Conservation (phyloP, 1,139 yeast genomes). For the Saccharomyces hybrid region DNA sequence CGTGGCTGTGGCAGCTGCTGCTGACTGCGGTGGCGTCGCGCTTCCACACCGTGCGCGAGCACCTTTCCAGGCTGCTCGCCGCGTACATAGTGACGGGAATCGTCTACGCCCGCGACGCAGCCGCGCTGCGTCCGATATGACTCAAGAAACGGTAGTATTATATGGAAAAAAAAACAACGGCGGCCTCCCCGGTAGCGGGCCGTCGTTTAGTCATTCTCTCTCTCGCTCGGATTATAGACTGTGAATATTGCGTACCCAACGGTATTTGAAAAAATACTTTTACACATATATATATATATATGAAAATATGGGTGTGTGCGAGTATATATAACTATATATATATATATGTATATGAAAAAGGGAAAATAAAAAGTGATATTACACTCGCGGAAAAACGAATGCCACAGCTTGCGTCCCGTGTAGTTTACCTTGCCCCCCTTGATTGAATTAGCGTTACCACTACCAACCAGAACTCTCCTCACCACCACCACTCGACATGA, state of each 20-base stretch:
- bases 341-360: neutral
- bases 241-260: neutral
- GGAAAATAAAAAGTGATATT: neutral
- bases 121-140: neutral
- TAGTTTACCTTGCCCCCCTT: neutral
- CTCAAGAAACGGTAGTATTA: neutral
- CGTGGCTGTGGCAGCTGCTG: conserved; percentile 85
- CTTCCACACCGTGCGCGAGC: conserved; percentile 72
- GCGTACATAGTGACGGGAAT: conserved; percentile 23
- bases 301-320: neutral
- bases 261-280: too few relatives aligned
- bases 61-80: conserved; percentile 23
- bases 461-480: neutral
- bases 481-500: conserved; percentile 23
- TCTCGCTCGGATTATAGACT: neutral
- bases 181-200: conserved; percentile 1
- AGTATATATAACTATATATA: neutral
- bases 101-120: conserved; percentile 7
- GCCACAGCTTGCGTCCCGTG: neutral
- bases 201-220: conserved; percentile 1
- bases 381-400: neutral
- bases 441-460: neutral
- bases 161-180: neutral
- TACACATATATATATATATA: neutral
- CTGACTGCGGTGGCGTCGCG: conserved; percentile 60